Conservation (phyloP, 208 protist species). For the Naegleria fowleri region DNA sequence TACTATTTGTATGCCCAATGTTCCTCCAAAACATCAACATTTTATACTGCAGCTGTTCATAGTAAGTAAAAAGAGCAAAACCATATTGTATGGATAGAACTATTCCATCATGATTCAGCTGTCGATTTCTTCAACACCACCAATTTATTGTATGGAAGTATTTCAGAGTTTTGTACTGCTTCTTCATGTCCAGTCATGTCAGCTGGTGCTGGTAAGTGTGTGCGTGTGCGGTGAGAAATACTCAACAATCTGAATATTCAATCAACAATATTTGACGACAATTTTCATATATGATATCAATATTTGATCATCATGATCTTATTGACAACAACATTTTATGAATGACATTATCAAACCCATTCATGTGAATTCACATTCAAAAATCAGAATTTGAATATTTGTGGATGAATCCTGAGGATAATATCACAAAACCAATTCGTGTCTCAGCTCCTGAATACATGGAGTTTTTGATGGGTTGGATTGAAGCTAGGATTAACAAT, state of each 20-base stretch:
- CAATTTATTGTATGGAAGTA: conserved; percentile 94
- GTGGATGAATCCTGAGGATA: conserved; percentile 86
- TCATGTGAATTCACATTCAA: too few species aligned
- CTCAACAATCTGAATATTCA: too few species aligned
- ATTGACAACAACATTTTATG: too few species aligned
- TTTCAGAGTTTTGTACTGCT: conserved; percentile 97
- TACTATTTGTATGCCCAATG: too few species aligned
- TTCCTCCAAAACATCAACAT: too few species aligned
- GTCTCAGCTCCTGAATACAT: conserved; percentile 92
- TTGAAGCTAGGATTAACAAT: conserved; percentile 91
- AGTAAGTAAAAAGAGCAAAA: neutral
- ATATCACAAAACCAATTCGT: conserved; percentile 86
- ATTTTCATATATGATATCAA: too few species aligned
- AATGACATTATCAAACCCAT: too few species aligned
- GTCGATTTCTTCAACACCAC: conserved; percentile 99
- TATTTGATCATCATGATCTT: too few species aligned
- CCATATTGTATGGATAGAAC: neutral
- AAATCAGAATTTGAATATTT: conserved; percentile 88
- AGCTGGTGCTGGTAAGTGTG: conserved; percentile 59
- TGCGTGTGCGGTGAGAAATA: too few species aligned
- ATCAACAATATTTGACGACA: too few species aligned
- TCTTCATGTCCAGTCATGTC: conserved; percentile 90
- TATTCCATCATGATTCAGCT: conserved; percentile 32
- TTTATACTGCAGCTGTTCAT: neutral
- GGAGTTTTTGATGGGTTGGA: conserved; percentile 94